These are phyloP conservation scores for Neodidymelliopsis sp. DNA, from an alignment of 2,329 filamentous ascomycete genomes.

Conservation along the genomic window DNA sequence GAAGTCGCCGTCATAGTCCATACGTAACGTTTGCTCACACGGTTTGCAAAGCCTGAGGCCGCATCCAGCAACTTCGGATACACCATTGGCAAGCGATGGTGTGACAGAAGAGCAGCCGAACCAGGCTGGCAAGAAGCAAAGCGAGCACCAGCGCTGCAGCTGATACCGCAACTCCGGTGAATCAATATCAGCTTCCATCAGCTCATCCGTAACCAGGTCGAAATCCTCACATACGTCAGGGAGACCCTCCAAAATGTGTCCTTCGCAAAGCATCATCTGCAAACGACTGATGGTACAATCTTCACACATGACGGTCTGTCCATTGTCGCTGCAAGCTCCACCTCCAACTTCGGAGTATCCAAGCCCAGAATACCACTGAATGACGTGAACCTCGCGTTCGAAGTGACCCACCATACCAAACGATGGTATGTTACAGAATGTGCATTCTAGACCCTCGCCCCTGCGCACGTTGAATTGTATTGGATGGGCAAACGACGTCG, in stretches of 20 bases:
- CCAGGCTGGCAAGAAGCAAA: constrained; percentile 38
- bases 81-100: no score
- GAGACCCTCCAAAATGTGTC: constrained; percentile 24
- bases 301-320: constrained; percentile 36
- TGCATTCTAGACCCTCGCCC: constrained; percentile 37
- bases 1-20: constrained; percentile 10
- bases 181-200: constrained; percentile 20
- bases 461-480: constrained; percentile 42
- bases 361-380: constrained; percentile 43
- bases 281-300: constrained; percentile 28
- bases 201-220: constrained; percentile 15
- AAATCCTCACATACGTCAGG: background rate
- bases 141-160: constrained; percentile 38
- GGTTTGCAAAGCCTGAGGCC: constrained; percentile 35
- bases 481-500: constrained; percentile 53
- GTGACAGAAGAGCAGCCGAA: constrained; percentile 25
- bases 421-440: constrained; percentile 52
- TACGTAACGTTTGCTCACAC: constrained; percentile 23
- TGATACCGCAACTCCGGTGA: constrained; percentile 21
- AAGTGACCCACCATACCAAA: constrained; percentile 54
- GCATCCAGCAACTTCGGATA: constrained; percentile 31
- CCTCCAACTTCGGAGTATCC: constrained; percentile 50
- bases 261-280: constrained; percentile 33
- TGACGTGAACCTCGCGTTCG: constrained; percentile 43
- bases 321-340: constrained; percentile 45